These are phyloP conservation scores for Diplodia mutila DNA, from an alignment of 2,329 filamentous ascomycete species.

Conservation along the genomic window DNA sequence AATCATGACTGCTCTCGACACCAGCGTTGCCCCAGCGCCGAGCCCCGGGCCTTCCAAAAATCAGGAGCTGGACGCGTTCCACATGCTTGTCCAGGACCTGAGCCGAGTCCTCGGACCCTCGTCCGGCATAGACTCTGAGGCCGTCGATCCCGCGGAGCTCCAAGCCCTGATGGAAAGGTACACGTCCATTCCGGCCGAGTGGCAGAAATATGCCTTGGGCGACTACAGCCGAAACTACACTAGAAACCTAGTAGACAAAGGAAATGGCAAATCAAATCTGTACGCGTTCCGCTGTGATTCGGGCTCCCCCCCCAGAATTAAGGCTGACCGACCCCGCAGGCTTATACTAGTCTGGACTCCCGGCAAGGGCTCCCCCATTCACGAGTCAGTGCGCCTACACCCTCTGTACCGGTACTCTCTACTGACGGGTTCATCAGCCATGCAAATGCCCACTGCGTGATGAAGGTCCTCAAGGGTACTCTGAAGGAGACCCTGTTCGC, in stretches of 20 bases:
- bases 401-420: slow-evolving; percentile 8
- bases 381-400: slow-evolving; percentile 59
- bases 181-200: slow-evolving; percentile 68
- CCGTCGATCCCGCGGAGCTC: slow-evolving; percentile 75
- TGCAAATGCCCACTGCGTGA: slow-evolving; percentile 82
- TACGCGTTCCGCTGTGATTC: slow-evolving; percentile 34
- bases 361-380: slow-evolving; percentile 79
- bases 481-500: slow-evolving; percentile 81
- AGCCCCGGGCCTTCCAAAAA: slow-evolving; percentile 2
- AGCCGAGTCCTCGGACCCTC: slow-evolving; percentile 76
- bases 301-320: slow-evolving; percentile 28
- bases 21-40: slow-evolving; percentile 7
- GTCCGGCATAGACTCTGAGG: slow-evolving; percentile 79
- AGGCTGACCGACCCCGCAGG: slow-evolving; percentile 48
- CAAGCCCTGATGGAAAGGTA: slow-evolving; percentile 76
- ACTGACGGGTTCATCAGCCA: slow-evolving; percentile 37
- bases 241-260: slow-evolving; percentile 85
- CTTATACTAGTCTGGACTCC: slow-evolving; percentile 89
- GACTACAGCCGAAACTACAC: slow-evolving; percentile 76
- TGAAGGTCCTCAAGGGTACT: slow-evolving; percentile 80
- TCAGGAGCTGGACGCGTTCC: slow-evolving; percentile 54
- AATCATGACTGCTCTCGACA: slow-evolving; percentile 23
- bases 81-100: slow-evolving; percentile 72
- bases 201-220: slow-evolving; percentile 75
- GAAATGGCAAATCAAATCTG: slow-evolving; percentile 79